A percentile compares a stretch with the other conserved stretches of the same genome.
Conservation (phyloP, 1,284 basidiomycete genomes). For the Pseudozyma pruni region DNA sequence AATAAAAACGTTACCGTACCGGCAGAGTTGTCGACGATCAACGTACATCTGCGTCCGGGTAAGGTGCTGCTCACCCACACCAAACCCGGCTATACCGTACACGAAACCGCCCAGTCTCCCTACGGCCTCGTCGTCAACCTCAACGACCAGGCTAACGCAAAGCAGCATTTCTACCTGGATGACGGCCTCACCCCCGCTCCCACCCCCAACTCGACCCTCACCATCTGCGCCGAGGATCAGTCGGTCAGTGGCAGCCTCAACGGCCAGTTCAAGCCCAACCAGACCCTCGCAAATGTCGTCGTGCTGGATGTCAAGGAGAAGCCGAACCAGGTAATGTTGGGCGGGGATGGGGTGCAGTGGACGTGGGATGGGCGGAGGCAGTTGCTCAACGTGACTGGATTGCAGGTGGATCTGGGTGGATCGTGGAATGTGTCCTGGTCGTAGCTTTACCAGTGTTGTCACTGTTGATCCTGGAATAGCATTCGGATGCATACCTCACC, state of each 20-base stretch:
- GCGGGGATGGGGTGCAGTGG: slow-evolving; percentile 5
- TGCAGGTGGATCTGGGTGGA: slow-evolving; percentile 40
- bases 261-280: slow-evolving; percentile 71
- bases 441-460: too few species aligned
- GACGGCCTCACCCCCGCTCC: slow-evolving; percentile 70
- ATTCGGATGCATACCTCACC: too few species aligned
- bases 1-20: slow-evolving; percentile 71
- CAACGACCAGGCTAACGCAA: slow-evolving; percentile 70
- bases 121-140: slow-evolving; percentile 69
- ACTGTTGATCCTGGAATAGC: too few species aligned
- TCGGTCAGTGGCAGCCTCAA: slow-evolving; percentile 38
- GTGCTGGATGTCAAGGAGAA: slow-evolving; percentile 70
- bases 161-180: slow-evolving; percentile 75
- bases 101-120: slow-evolving; percentile 36
- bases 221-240: slow-evolving; percentile 14
- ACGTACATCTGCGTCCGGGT: slow-evolving; percentile 52
- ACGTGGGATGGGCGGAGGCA: slow-evolving; percentile 27
- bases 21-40: slow-evolving; percentile 58
- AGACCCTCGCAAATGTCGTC: slow-evolving; percentile 71
- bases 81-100: slow-evolving; percentile 40
- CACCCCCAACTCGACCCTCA: slow-evolving; percentile 28
- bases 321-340: slow-evolving; percentile 35
- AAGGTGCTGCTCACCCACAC: slow-evolving; percentile 42
- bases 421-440: slow-evolving; percentile 29
- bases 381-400: slow-evolving; percentile 45